These are phyloP conservation scores for Talinum fruticosum DNA, from an alignment of 148 eudicot genomes.

Conservation along the genomic window DNA sequence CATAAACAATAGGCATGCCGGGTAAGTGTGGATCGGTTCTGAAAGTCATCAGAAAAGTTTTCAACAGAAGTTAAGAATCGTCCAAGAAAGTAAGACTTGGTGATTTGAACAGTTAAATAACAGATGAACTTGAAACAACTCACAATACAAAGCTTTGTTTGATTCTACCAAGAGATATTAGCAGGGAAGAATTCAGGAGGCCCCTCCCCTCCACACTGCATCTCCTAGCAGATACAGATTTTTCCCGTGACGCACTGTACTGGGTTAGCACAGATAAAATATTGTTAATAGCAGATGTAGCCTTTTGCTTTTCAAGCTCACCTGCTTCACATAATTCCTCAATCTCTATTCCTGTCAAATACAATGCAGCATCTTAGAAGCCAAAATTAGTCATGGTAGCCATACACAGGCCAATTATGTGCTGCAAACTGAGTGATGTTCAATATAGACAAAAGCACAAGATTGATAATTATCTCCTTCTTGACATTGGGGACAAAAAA, in stretches of 20 bases:
- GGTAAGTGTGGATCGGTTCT: slow-evolving; percentile 71
- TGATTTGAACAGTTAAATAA: slow-evolving; percentile 7
- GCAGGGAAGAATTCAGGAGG: slow-evolving; percentile 56
- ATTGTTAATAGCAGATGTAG: slow-evolving; percentile 53
- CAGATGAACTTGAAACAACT: slow-evolving; percentile 48
- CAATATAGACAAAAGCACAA: too few species aligned
- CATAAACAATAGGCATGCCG: slow-evolving; percentile 80
- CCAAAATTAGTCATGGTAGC: slow-evolving; percentile 4
- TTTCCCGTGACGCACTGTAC: slow-evolving; percentile 67
- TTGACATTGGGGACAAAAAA: too few species aligned
- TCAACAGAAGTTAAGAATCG: slow-evolving; percentile 18
- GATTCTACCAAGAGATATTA: slow-evolving; percentile 96
- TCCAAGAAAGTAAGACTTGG: background rate
- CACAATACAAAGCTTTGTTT: slow-evolving; percentile 99
- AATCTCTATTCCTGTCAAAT: slow-evolving; percentile 42
- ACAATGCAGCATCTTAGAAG: slow-evolving; percentile 29
- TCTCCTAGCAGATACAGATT: slow-evolving; percentile 58
- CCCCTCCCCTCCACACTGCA: slow-evolving; percentile 43
- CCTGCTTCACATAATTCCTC: slow-evolving; percentile 65
- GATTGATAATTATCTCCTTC: too few species aligned
- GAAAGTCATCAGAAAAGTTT: slow-evolving; percentile 23
- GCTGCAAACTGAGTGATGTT: background rate
- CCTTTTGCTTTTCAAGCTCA: slow-evolving; percentile 71
- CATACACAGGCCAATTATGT: background rate
- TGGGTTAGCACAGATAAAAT: slow-evolving; percentile 75